Base-by-base conservation (phyloP, 2,329 filamentous ascomycete genomes). In the Trichoderma brevicompactum region DNA sequence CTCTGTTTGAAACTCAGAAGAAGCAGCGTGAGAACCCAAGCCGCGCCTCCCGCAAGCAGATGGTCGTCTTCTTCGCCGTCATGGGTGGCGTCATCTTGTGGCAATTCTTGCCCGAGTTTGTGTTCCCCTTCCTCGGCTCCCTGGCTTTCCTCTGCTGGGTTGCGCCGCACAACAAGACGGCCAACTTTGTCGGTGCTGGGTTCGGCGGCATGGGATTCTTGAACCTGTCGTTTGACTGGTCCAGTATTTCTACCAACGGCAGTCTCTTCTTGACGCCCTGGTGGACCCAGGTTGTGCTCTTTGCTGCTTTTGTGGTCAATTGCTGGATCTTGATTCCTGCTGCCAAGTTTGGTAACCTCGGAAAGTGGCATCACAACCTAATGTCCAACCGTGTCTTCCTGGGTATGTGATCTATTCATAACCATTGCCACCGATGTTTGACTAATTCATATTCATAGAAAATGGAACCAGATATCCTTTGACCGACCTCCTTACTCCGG, bases 91-190 rank as follows among this genome's bases (percentile, higher is more conserved):
- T 87, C 61, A 85, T 81, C 0, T 68, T 86, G 0, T 89, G 86
- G 86, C 85, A 89, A 65, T 88, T 88, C 66, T 74, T 88, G 0
- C 86, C 86, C 0, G 85, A 88, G 71, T 88, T 81, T 60, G 79
- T 83, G 1, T 88, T 88, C 65, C 85, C 85, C 0, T 83, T 88
- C 72, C 77, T 86, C 1, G 83, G 81, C 7, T 87, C 86, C 0
- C 77, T 88, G 7, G 85, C 86, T 2, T 87, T 88, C 58, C 78
- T 88, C 5, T 89, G 86, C 74, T 88, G 86, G 86, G 84, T 89
- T 2, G 85, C 86, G 2, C 85, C 85, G 1, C 78, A 79, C 15
- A 88, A 87, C 68, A 73, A 79, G 2, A 79, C 82, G 0, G 85
- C 84, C 67, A 89, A 88, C 69, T 89, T 88, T 69, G 75, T 88